These are phyloP conservation scores for Epichloe baconii DNA, from an alignment of 2,329 filamentous ascomycete species.

Conservation along the genomic window DNA sequence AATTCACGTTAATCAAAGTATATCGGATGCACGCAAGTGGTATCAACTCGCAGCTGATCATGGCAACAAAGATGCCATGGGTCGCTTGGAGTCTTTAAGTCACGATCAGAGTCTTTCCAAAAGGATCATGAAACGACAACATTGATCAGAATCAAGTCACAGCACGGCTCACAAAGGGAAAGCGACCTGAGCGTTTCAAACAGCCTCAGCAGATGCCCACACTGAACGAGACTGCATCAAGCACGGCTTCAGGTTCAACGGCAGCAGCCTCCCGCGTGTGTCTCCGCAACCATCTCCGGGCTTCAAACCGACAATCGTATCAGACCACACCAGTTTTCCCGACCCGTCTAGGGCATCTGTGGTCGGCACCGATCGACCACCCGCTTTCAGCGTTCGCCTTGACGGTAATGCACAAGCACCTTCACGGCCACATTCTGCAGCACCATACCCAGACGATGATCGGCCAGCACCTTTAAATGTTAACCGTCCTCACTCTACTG, in stretches of 20 bases:
- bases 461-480: constrained; percentile 36
- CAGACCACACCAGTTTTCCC: constrained; percentile 30
- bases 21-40: constrained; percentile 75
- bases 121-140: constrained; percentile 88
- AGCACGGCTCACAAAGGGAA: constrained; percentile 55
- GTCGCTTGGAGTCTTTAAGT: constrained; percentile 70
- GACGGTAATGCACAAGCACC: constrained; percentile 18
- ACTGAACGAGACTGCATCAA: constrained; percentile 28
- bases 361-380: constrained; percentile 24
- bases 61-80: constrained; percentile 79
- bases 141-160: constrained; percentile 73
- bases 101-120: constrained; percentile 76
- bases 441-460: constrained; percentile 61
- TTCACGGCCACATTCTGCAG: constrained; percentile 39
- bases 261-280: constrained; percentile 18
- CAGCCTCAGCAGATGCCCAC: constrained; percentile 36
- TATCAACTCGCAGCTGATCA: constrained; percentile 81
- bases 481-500: constrained; percentile 31
- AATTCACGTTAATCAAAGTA: constrained; percentile 73
- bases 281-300: constrained; percentile 31
- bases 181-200: constrained; percentile 47
- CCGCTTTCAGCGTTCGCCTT: constrained; percentile 40
- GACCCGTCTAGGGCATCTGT: constrained; percentile 31
- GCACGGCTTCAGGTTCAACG: constrained; percentile 13
- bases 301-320: constrained; percentile 23